A percentile compares a stretch with the other conserved stretches of the same genome.
Evolutionary conservation across 768 basidiomycete genomes (phyloP).

Genomic region (Rossbeevera mucosa): DNA sequence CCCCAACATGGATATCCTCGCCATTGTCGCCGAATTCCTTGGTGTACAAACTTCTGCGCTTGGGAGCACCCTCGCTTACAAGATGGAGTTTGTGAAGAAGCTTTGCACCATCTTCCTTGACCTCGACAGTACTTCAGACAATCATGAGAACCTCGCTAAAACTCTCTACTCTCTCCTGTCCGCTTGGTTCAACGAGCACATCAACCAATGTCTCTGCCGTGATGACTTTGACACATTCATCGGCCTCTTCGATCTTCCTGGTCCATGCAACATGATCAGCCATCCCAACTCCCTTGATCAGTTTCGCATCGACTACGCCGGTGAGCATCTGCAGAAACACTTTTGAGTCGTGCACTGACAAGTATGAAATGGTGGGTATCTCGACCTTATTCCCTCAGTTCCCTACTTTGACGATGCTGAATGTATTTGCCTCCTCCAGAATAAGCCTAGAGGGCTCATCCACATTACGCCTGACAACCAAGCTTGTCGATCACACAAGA

Average conservation of each 20-base stretch:
- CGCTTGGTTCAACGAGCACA: background rate
- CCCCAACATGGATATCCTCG: background rate
- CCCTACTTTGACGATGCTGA: constrained; percentile 84
- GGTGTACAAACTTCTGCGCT: background rate
- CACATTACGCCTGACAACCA: constrained; percentile 99
- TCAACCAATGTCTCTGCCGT: background rate
- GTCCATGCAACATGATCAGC: no score
- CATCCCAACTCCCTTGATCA: no score
- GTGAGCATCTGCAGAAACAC: background rate
- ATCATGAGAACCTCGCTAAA: background rate
- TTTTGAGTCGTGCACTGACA: background rate
- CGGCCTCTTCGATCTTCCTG: background rate
- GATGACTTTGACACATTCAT: background rate
- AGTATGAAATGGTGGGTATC: background rate
- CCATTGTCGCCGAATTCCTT: background rate
- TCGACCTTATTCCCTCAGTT: background rate
- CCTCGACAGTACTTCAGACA: background rate
- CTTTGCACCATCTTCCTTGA: background rate
- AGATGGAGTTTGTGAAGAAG: background rate
- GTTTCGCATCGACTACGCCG: no score
- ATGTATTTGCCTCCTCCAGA: constrained; percentile 79
- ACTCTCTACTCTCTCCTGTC: background rate
- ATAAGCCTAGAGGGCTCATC: constrained; percentile 77
- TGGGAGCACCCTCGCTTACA: background rate
- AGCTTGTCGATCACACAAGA: constrained; percentile 75